A percentile compares a stretch with the other conserved stretches of the same genome.
phyloP scores from a whole-genome alignment of 257 asterid genomes.

The Solanum paucissectum region DNA sequence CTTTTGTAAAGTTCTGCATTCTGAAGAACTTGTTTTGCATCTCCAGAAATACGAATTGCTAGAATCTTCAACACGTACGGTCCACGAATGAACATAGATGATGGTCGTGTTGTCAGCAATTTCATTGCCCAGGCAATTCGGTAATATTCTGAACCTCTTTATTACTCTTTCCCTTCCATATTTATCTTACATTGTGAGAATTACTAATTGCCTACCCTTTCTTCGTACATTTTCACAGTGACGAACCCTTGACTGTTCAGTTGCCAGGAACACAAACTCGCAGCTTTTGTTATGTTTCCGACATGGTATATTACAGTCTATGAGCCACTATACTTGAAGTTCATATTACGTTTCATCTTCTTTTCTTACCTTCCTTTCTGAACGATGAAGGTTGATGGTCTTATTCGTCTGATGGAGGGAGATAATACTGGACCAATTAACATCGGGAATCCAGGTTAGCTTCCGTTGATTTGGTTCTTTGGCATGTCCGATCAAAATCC shows the following conservation, averaged over 20 bases:
- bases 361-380: neutral
- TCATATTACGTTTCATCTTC: neutral
- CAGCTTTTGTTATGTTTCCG: constrained; percentile 92
- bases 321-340: no score
- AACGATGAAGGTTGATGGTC: constrained; percentile 68
- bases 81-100: constrained; percentile 97
- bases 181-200: neutral
- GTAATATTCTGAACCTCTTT: constrained; percentile 20
- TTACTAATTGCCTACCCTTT: neutral
- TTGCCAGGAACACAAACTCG: constrained; percentile 97
- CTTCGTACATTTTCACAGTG: constrained; percentile 27
- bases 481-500: neutral
- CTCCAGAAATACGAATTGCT: constrained; percentile 81
- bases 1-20: neutral
- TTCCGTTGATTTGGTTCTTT: neutral
- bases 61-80: constrained; percentile 96
- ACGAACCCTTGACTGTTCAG: constrained; percentile 91
- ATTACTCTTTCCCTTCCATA: neutral
- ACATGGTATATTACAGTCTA: constrained; percentile 40
- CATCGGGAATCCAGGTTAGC: constrained; percentile 90
- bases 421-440: constrained; percentile 79
- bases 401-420: constrained; percentile 89
- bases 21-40: neutral
- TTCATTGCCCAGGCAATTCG: constrained; percentile 96
- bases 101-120: constrained; percentile 98